These are phyloP conservation scores for Gnomoniopsis smithogilvyi DNA, from an alignment of 2,329 filamentous ascomycete genomes.

Conservation along the genomic window DNA sequence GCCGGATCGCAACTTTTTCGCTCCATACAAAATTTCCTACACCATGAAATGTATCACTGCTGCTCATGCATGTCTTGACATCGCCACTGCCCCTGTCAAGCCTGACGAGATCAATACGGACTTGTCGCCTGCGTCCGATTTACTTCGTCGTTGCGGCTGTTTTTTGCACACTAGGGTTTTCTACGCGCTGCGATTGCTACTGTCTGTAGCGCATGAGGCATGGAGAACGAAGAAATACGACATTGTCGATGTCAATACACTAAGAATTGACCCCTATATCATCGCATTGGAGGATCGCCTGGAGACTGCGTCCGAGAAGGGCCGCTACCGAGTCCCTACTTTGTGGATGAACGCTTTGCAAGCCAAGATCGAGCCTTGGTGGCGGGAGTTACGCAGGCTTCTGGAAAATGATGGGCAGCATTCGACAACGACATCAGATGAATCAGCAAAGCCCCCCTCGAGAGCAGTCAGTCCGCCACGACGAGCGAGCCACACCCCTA, in stretches of 20 bases:
- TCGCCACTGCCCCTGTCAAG: not conserved
- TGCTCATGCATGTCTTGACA: slow-evolving; percentile 10
- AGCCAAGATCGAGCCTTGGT: slow-evolving; percentile 15
- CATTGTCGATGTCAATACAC: slow-evolving; percentile 6
- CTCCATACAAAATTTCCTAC: slow-evolving; percentile 13
- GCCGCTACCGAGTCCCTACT: slow-evolving; percentile 9
- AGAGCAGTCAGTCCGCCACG: not conserved
- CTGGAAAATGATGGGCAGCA: not conserved
- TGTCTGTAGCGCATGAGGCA: slow-evolving; percentile 9
- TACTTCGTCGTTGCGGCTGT: slow-evolving; percentile 7
- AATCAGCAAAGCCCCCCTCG: not conserved
- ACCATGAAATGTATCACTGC: slow-evolving; percentile 11
- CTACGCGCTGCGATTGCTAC: slow-evolving; percentile 14
- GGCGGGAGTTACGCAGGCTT: not conserved
- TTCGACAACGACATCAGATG: not conserved
- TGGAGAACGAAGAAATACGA: slow-evolving; percentile 8
- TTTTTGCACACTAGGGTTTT: slow-evolving; percentile 10
- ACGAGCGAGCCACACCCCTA: not conserved
- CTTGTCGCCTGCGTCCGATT: not conserved
- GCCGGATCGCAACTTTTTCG: slow-evolving; percentile 13
- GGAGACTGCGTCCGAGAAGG: not conserved
- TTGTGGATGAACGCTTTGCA: slow-evolving; percentile 14
- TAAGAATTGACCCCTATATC: slow-evolving; percentile 9
- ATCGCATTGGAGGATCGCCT: slow-evolving; percentile 2
- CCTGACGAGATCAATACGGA: not conserved